Evolutionary conservation across 768 basidiomycete species (phyloP).

Genomic region (Pleurotus pulmonarius): DNA sequence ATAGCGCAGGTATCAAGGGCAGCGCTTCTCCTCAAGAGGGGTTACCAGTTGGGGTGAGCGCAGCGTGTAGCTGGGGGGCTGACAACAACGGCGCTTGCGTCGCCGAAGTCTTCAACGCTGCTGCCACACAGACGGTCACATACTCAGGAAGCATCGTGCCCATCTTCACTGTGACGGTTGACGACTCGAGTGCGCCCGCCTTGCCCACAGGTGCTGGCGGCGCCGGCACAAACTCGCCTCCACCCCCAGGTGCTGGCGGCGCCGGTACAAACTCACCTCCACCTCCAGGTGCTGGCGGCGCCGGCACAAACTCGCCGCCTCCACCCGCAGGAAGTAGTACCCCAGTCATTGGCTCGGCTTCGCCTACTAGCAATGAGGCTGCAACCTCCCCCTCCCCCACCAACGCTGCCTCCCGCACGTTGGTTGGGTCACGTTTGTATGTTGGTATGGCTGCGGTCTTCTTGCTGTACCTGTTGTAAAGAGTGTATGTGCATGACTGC

Average conservation of each 20-base stretch:
- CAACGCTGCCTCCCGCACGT: neutral
- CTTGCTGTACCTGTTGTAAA: too few relatives aligned
- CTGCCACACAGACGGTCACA: neutral
- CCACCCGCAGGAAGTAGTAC: neutral
- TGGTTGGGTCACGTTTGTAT: too few relatives aligned
- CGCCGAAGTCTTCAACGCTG: neutral
- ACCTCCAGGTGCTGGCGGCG: neutral
- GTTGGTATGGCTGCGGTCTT: too few relatives aligned
- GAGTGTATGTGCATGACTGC: too few relatives aligned
- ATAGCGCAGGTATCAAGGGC: too few relatives aligned
- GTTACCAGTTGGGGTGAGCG: too few relatives aligned
- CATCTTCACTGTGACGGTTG: neutral
- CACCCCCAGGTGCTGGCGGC: neutral
- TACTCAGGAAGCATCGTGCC: neutral
- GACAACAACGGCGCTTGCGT: conserved; percentile 27
- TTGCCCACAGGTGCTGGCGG: neutral
- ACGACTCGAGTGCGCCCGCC: neutral
- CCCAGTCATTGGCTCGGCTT: neutral
- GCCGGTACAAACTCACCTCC: neutral
- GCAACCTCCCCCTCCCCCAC: neutral
- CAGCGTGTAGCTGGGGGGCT: conserved; percentile 10
- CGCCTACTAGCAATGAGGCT: neutral
- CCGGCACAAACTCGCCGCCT: neutral
- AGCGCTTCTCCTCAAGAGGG: too few relatives aligned
- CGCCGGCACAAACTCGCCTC: neutral